Percentiles rank a stretch among this genome's conserved stretches.
Evolutionary conservation across 768 basidiomycete species (phyloP).

Genomic region (Termitomyces eurrhizus): DNA sequence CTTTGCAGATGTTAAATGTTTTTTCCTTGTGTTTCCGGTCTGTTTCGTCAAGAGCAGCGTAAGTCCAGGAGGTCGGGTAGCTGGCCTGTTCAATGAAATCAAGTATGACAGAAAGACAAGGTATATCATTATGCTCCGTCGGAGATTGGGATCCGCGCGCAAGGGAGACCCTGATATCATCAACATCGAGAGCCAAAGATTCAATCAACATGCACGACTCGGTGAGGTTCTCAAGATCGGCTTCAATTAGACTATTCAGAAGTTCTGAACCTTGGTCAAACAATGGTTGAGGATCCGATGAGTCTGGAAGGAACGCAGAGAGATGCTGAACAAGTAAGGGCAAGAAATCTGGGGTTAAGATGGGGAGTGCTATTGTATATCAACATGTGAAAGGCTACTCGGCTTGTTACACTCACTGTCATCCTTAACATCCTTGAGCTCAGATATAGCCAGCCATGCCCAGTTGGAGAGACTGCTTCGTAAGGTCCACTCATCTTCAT

Average conservation of each 20-base stretch:
- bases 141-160: conserved; percentile 63
- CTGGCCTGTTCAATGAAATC: conserved; percentile 72
- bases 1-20: conserved; percentile 78
- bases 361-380: conserved; percentile 39
- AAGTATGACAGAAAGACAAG: conserved; percentile 61
- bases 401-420: conserved; percentile 44
- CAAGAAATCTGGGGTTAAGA: conserved; percentile 60
- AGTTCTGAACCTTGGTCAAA: conserved; percentile 38
- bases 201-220: conserved; percentile 75
- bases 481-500: conserved; percentile 59
- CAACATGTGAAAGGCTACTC: not conserved
- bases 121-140: conserved; percentile 49
- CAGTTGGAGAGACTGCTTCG: conserved; percentile 66
- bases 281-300: conserved; percentile 30
- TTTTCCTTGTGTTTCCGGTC: conserved; percentile 62
- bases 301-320: conserved; percentile 51
- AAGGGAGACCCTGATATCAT: conserved; percentile 68
- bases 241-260: conserved; percentile 44
- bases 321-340: conserved; percentile 60
- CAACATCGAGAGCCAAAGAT: conserved; percentile 72
- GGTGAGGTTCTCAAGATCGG: conserved; percentile 71
- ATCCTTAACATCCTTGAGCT: conserved; percentile 68
- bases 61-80: conserved; percentile 65
- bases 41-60: conserved; percentile 37
- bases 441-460: conserved; percentile 75